Evolutionary conservation across 257 asterid genomes (phyloP), one percentile per base, ranked within the genome.

Genomic region (Gentiana dahurica): DNA sequence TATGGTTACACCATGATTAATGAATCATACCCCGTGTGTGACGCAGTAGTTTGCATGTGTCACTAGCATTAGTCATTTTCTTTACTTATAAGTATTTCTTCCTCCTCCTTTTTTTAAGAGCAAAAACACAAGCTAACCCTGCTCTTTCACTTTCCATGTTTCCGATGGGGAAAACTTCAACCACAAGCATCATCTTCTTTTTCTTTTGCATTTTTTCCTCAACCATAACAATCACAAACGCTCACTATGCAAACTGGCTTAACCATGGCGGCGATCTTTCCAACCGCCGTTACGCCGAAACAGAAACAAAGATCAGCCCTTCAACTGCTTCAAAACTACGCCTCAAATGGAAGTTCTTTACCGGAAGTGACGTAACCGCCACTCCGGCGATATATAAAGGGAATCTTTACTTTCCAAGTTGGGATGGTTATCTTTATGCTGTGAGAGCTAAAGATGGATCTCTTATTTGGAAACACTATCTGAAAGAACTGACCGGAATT

Each of bases 221-320:
- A 39, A 3, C 4, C 8, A 3, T 39, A 39, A 7, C 8, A 3
- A 39, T 7, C 44, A 39, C 44, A 39, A 7, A 4, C 1, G 44
- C 44, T 7, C 8, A 4, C 44, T 34, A 24, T 37, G 64, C 43
- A 41, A 58, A 64, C 15, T 78, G 89, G 89, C 5, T 67, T 50
- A 81, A 71, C 73, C 89, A 78, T 44, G 86, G 89, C 4, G 86
- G 80, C 1, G 63, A 76, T 58, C 73, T 79, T 32, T 72, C 65
- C 78, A 81, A 81, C 70, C 67, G 64, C 8, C 65, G 86, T 58
- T 53, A 52, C 36, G 78, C 83, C 0, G 49, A 41, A 8, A 67
- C 55, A 0, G 89, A 81, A 64, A 65, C 50, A 11, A 47, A 33
- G 69, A 74, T 81, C 11, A 76, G 79, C 61, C 76, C 75, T 41